Percentiles rank a stretch among this genome's conserved stretches.
Evolutionary conservation across 768 basidiomycete genomes (phyloP).

Genomic region (Tylopilus plumbeoviolaceoides): DNA sequence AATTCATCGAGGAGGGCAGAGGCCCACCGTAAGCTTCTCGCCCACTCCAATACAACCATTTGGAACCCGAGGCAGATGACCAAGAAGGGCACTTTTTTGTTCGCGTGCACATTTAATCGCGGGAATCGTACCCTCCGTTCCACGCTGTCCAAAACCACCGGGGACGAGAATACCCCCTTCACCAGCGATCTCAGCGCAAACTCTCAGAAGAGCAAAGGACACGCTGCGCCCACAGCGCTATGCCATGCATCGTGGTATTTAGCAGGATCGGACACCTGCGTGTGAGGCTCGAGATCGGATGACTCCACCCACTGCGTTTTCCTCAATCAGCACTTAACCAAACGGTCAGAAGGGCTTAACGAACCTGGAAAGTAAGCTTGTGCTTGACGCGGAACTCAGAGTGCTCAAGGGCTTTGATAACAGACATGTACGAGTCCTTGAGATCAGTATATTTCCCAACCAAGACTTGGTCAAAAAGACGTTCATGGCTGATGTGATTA

Average conservation of each 20-base stretch:
- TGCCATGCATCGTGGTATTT: conserved; percentile 96
- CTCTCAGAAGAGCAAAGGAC: conserved; percentile 22
- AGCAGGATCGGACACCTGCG: conserved; percentile 74
- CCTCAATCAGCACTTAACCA: conserved; percentile 3
- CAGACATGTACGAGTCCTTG: conserved; percentile 98
- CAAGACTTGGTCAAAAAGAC: conserved; percentile 83
- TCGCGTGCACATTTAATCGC: conserved; percentile 98
- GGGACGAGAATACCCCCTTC: conserved; percentile 94
- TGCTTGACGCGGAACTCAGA: conserved; percentile 89
- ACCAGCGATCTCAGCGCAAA: conserved; percentile 9
- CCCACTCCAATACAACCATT: conserved; percentile 93
- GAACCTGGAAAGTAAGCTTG: conserved; percentile 75
- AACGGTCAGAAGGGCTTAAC: conserved; percentile 21
- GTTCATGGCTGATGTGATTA: conserved; percentile 68
- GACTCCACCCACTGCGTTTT: conserved; percentile 87
- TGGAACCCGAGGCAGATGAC: conserved; percentile 99
- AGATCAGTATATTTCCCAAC: conserved; percentile 98
- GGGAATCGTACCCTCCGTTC: conserved; percentile 95
- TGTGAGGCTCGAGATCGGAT: conserved; percentile 80
- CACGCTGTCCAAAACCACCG: conserved; percentile 91
- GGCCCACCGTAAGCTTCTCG: conserved; percentile 72
- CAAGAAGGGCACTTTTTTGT: conserved; percentile 87
- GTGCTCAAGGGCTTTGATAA: conserved; percentile 94
- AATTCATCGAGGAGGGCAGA: conserved; percentile 11
- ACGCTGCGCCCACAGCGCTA: conserved; percentile 87